Evolutionary conservation across 225 moss, liverwort and hornwort species (phyloP), one percentile per base, ranked within the genome.

Genomic region (Antitrichia curtipendula): DNA sequence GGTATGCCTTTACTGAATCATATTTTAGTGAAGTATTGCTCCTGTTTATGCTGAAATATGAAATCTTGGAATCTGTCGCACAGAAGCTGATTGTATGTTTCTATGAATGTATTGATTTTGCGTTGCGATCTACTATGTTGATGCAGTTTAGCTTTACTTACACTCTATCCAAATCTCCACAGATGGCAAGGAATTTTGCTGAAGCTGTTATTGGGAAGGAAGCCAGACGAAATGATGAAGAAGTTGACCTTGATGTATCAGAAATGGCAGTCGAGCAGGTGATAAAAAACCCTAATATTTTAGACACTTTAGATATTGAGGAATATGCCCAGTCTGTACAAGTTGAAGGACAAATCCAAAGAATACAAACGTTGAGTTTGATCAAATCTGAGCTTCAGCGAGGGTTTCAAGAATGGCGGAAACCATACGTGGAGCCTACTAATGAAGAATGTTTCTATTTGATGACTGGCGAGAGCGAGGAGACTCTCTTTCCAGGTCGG

Each of bases 381-480:
- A 96, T 98, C 34, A 92, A 94, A 86, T 93, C 89, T 80, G 98
- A 98, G 93, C 92, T 98, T 65, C 94, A 94, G 66, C 91, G 91
- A 82, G 97, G 98, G 62, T 98, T 94, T 63, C 90, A 88, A 82
- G 98, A 98, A 68, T 96, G 96, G 92, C 94, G 98, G 58, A 93
- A 85, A 66, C 88, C 85, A 16, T 95, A 92, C 76, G 59, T 72
- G 76, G 81, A 86, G 77, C 91, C 93, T 62, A 91, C 92, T 75
- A 89, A 89, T 65, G 98, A 96, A 75, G 95, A 96, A 47, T 89
- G 92, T 69, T 98, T 98, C 87, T 93, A 88, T 87, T 58, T 96
- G 82, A 93, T 98, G 57, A 98, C 95, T 85, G 96, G 98, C 34
- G 98, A 98, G 93, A 95, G 84, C 86, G 92, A 97, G 86, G 97